phyloP scores from a whole-genome alignment of 495 filamentous ascomycete genomes.

The Hypoxylon rickii region DNA sequence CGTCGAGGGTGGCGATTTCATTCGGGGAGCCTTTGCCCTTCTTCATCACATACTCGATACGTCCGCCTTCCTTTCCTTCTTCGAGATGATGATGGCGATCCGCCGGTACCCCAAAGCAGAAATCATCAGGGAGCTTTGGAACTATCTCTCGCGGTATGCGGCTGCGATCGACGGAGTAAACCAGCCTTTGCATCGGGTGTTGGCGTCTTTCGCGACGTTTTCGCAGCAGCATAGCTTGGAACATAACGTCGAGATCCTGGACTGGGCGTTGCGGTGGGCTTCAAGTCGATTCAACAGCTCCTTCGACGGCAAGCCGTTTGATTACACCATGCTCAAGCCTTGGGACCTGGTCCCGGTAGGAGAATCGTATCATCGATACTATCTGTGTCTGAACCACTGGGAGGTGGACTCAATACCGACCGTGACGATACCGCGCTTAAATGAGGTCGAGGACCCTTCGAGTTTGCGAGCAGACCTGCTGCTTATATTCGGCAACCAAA shows the following conservation, averaged over 20 bases:
- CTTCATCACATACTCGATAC: conserved; percentile 32
- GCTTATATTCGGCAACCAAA: conserved; percentile 38
- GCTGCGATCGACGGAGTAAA: conserved; percentile 29
- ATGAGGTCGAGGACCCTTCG: conserved; percentile 28
- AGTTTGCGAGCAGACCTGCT: conserved; percentile 35
- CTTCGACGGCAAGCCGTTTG: conserved; percentile 38
- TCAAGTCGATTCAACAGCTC: conserved; percentile 33
- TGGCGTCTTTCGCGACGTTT: conserved; percentile 31
- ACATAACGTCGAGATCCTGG: conserved; percentile 29
- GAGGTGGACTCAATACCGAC: conserved; percentile 33
- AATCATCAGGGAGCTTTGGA: conserved; percentile 37
- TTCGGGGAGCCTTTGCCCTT: conserved; percentile 28
- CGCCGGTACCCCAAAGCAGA: conserved; percentile 36
- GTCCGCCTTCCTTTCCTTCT: conserved; percentile 38
- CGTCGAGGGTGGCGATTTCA: conserved; percentile 32
- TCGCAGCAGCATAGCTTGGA: conserved; percentile 27
- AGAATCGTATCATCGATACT: conserved; percentile 38
- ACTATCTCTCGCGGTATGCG: conserved; percentile 34
- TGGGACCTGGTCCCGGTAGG: conserved; percentile 37
- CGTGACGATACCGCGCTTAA: conserved; percentile 30
- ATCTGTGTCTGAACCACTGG: conserved; percentile 34
- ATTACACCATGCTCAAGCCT: conserved; percentile 38
- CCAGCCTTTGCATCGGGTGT: conserved; percentile 29
- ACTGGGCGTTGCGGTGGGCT: conserved; percentile 35
- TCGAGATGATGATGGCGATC: conserved; percentile 33